Evolutionary conservation across 1,284 basidiomycete species (phyloP), one percentile per base, ranked within the genome.

Genomic region (Apiotrichum brassicae): DNA sequence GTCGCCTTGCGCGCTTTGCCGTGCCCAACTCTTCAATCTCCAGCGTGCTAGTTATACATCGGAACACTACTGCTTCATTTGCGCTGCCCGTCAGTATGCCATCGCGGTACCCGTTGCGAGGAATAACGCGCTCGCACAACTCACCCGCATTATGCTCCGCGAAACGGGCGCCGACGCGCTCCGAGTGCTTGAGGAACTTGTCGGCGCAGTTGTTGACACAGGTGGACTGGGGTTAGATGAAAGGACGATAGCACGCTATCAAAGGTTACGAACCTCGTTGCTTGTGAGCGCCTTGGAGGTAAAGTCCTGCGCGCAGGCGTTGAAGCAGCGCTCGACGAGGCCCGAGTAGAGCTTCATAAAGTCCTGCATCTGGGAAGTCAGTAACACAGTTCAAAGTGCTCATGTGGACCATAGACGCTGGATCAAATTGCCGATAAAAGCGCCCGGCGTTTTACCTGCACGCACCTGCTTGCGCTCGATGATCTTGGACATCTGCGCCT

Each of bases 131-230:
- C n/a, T n/a, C n/a, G n/a, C n/a, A 3, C 6, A n/a, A 44, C 43
- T 34, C 23, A 44, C 43, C 43, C 51, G 88, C 87, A 65, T 90
- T 93, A 58, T 86, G 77, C 70, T 93, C 89, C 46, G 87, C 86
- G 71, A 95, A 97, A 47, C 93, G 81, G 22, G 90, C 86, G 6
- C 91, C 91, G 2, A 95, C 86, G 49, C 93, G 80, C 72, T 97
- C 93, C 23, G 91, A 94, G 72, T 97, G 91, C 73, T 97, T 97
- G 67, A 97, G 77, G 77, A 95, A 97, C 76, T 97, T 98, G 77
- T 95, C 92, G 35, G 79, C 77, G 73, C 81, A 83, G 71, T 81
- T 79, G 51, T 76, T 71, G 20, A 81, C 77, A 65, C 81, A 83
- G 18, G 76, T 75, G 50, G 76, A 74, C 78, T 81, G 57, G 3